Base-by-base conservation (phyloP, 495 filamentous ascomycete species). In the Neurospora pannonica region DNA sequence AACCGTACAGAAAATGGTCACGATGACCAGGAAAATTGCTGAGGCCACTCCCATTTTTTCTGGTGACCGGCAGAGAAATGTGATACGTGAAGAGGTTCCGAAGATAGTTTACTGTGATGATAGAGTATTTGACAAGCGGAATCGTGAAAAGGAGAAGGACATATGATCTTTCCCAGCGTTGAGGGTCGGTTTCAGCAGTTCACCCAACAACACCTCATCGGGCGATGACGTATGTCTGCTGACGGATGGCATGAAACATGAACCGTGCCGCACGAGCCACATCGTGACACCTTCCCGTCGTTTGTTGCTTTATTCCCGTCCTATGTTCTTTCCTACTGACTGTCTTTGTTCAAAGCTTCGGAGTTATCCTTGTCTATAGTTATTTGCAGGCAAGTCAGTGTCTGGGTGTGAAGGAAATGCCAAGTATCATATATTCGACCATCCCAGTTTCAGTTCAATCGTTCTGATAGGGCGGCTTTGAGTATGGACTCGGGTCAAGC, bases 1-100 rank as follows among this genome's bases (percentile, higher is more conserved):
- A 43, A 43, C 76, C 78, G 70, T 80, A 88, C 87, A 79, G 69
- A 92, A 73, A 82, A 92, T 78, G 79, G 89, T 87, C 79, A 90
- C 79, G 74, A 91, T 71, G 75, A 89, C 70, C 74, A 92, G 74
- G 77, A 90, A 75, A 79, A 91, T 78, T 78, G 88, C 81, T 69
- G 87, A 81, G 10, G 83, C 86, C 73, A 87, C 88, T 74, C 85
- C 84, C 80, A 91, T 92, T 48, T 81, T 82, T 40, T n/a, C 34
- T 38, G 43, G 15, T 31, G 34, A 3, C 2, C 1, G 54, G 19
- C 10, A 3, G 36, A 17, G 19, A 19, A 38, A 38, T 38, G 48
- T 70, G 17, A 62, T 46, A 19, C 34, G 54, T 62, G 28, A 62
- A 17, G 24, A 62, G 28, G 54, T 34, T 34, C 5, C 10, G 11